A percentile compares a stretch with the other conserved stretches of the same genome.
These are phyloP conservation scores for Porogramme epimiltina DNA, from an alignment of 1,284 basidiomycete species.

Conservation along the genomic window DNA sequence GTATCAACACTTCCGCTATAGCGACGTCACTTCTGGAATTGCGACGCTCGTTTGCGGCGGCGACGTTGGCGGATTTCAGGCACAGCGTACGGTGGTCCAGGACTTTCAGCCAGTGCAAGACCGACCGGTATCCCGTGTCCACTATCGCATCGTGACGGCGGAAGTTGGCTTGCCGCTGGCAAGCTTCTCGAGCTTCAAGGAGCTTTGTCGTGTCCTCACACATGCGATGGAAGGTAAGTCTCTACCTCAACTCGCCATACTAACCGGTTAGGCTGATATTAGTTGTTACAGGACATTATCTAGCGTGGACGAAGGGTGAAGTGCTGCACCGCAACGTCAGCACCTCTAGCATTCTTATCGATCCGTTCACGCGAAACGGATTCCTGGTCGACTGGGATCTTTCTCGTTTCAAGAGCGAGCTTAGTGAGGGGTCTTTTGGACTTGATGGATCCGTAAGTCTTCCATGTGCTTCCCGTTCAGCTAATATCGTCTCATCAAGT, in stretches of 20 bases:
- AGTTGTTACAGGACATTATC: background rate
- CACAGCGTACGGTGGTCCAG: background rate
- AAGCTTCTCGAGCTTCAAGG: background rate
- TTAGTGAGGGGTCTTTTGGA: background rate
- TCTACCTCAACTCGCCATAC: too few species aligned
- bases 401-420: background rate
- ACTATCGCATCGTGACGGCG: constrained; percentile 1
- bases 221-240: background rate
- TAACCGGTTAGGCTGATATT: background rate
- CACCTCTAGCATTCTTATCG: constrained; percentile 10
- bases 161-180: constrained; percentile 1
- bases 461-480: too few species aligned
- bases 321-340: constrained; percentile 12
- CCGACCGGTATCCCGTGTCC: background rate
- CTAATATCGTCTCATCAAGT: too few species aligned
- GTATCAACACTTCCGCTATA: background rate
- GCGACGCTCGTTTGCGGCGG: constrained; percentile 8
- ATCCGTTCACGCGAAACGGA: background rate
- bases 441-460: constrained; percentile 1
- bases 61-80: constrained; percentile 5
- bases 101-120: background rate
- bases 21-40: background rate
- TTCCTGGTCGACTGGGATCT: constrained; percentile 11
- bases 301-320: background rate
- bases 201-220: background rate